Percentiles rank a stretch among this genome's conserved stretches.
Evolutionary conservation across 768 basidiomycete genomes (phyloP).

Genomic region (Chalciporus sphaerocephalus): DNA sequence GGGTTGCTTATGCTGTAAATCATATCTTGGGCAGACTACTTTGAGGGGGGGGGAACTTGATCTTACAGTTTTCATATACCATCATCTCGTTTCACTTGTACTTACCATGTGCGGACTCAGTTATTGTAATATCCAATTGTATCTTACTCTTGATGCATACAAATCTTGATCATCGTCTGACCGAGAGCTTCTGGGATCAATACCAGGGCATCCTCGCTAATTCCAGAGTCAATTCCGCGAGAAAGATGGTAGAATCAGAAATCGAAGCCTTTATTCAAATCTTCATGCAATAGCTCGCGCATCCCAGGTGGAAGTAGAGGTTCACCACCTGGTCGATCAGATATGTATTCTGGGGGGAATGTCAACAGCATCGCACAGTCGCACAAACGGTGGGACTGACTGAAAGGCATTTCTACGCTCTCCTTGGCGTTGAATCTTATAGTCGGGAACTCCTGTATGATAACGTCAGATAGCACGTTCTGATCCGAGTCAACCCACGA

Average conservation of each 20-base stretch:
- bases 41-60: slow-evolving; percentile 16
- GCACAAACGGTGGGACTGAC: slow-evolving; percentile 41
- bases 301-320: slow-evolving; percentile 88
- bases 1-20: not conserved
- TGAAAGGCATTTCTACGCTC: slow-evolving; percentile 97
- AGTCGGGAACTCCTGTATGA: slow-evolving; percentile 77
- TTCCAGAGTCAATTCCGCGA: too few species aligned
- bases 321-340: slow-evolving; percentile 42
- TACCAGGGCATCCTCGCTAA: too few species aligned
- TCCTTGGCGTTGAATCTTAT: slow-evolving; percentile 84
- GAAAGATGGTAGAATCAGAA: slow-evolving; percentile 16
- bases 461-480: not conserved
- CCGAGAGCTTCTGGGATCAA: too few species aligned
- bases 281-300: slow-evolving; percentile 78
- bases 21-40: not conserved
- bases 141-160: slow-evolving; percentile 14
- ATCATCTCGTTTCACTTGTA: slow-evolving; percentile 6
- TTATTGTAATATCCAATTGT: slow-evolving; percentile 22
- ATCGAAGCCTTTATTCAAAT: slow-evolving; percentile 84
- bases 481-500: too few species aligned
- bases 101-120: slow-evolving; percentile 2
- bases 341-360: slow-evolving; percentile 44
- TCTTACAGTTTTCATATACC: slow-evolving; percentile 13
- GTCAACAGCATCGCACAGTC: not conserved
- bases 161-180: not conserved